phyloP scores from a whole-genome alignment of 129 eudicot genomes.

The Mikania micrantha region DNA sequence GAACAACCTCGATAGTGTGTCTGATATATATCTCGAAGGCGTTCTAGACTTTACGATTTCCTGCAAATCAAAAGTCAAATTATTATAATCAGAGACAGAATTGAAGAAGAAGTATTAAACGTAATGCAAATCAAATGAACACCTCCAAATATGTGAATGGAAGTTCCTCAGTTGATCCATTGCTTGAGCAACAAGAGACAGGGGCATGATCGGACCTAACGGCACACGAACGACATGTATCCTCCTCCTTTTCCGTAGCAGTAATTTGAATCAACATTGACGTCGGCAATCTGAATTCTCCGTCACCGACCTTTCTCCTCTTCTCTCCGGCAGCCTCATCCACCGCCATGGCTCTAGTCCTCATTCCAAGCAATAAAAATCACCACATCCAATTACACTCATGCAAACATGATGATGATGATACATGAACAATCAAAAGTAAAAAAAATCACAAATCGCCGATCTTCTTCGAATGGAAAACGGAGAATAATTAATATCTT shows the following conservation, averaged over 20 bases:
- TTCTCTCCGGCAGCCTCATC: constrained; percentile 27
- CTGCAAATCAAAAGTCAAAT: constrained; percentile 17
- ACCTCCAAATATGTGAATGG: constrained; percentile 53
- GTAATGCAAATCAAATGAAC: background rate
- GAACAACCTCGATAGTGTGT: too few species aligned
- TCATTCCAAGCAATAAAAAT: constrained; percentile 15
- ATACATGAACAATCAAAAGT: too few species aligned
- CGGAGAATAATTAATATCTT: constrained; percentile 29
- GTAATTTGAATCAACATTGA: too few species aligned
- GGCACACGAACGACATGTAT: too few species aligned
- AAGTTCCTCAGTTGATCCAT: constrained; percentile 14
- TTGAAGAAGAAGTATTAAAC: too few species aligned
- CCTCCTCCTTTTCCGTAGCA: too few species aligned
- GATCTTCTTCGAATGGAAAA: background rate
- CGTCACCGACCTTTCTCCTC: constrained; percentile 29
- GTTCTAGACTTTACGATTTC: too few species aligned
- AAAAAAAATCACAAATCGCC: too few species aligned
- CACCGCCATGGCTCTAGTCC: constrained; percentile 23
- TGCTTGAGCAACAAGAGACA: constrained; percentile 51
- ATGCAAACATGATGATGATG: background rate
- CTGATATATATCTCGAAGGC: too few species aligned
- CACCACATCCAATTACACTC: constrained; percentile 11
- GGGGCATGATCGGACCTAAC: too few species aligned
- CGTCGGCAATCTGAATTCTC: too few species aligned
- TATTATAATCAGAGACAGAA: background rate